Percentiles rank a stretch among this genome's conserved stretches.
These are phyloP conservation scores for Talaromyces stipitatus DNA, from an alignment of 495 filamentous ascomycete genomes.

Conservation along the genomic window DNA sequence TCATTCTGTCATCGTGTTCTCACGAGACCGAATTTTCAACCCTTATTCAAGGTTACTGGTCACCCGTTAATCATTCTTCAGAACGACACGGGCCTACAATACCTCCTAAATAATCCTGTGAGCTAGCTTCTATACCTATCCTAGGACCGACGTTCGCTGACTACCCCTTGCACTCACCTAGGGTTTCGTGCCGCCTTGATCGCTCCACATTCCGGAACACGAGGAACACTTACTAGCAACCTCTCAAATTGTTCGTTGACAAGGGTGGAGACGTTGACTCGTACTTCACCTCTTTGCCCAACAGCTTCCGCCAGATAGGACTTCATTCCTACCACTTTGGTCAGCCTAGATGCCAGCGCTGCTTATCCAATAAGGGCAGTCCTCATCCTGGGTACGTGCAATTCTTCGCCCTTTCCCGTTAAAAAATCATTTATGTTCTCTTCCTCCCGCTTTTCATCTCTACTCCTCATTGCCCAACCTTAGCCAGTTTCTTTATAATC, in stretches of 20 bases:
- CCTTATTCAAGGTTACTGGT: slow-evolving; percentile 3
- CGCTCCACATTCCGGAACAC: slow-evolving; percentile 49
- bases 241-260: slow-evolving; percentile 22
- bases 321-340: slow-evolving; percentile 45
- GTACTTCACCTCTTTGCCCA: slow-evolving; percentile 52
- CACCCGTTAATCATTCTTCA: neutral
- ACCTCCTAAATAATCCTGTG: slow-evolving; percentile 1
- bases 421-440: slow-evolving; percentile 18
- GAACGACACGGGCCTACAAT: slow-evolving; percentile 4
- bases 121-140: slow-evolving; percentile 6
- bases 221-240: slow-evolving; percentile 19
- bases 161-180: slow-evolving; percentile 38
- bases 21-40: neutral
- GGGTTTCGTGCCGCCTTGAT: slow-evolving; percentile 35
- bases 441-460: neutral
- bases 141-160: slow-evolving; percentile 22
- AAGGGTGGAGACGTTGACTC: slow-evolving; percentile 67
- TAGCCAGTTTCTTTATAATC: neutral
- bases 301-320: slow-evolving; percentile 20
- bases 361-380: slow-evolving; percentile 62
- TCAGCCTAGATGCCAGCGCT: slow-evolving; percentile 46
- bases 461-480: neutral
- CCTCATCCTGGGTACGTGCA: slow-evolving; percentile 40
- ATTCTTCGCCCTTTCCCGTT: slow-evolving; percentile 18
- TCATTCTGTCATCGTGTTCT: neutral